phyloP scores from a whole-genome alignment of 257 asterid genomes.

The Cordia subcordata region DNA sequence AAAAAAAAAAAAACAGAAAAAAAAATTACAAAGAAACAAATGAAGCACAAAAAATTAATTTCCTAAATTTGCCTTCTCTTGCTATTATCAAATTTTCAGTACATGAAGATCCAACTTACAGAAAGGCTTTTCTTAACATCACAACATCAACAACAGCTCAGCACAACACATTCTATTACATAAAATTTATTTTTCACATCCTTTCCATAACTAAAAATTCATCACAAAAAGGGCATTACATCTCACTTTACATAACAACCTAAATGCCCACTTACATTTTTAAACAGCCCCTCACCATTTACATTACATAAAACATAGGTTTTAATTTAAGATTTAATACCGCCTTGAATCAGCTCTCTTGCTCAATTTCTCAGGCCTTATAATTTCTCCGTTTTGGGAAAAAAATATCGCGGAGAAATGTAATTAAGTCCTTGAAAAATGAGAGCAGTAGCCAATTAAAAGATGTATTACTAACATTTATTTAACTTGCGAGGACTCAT shows the following conservation, averaged over 20 bases:
- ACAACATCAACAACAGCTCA: no score
- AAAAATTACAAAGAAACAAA: no score
- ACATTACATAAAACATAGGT: not conserved
- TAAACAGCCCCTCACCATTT: not conserved
- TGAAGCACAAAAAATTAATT: not conserved
- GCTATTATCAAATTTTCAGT: not conserved
- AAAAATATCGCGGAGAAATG: conserved; percentile 21
- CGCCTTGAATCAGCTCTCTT: conserved; percentile 6
- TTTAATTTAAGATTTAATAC: not conserved
- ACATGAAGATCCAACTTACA: not conserved
- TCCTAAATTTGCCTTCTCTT: not conserved
- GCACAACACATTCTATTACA: no score
- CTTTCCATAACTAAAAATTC: no score
- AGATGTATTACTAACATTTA: not conserved
- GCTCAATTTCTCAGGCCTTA: conserved; percentile 12
- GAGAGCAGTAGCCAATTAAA: conserved; percentile 2
- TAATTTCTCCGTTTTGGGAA: conserved; percentile 15
- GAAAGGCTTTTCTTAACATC: no score
- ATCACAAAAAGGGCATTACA: no score
- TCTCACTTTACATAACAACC: no score
- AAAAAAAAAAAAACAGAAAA: no score
- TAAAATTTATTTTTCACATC: no score
- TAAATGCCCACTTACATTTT: no score
- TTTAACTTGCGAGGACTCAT: no score
- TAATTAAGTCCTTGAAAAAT: conserved; percentile 3